These are phyloP conservation scores for Jatropha multifida DNA, from an alignment of 441 rosid species.

Conservation along the genomic window DNA sequence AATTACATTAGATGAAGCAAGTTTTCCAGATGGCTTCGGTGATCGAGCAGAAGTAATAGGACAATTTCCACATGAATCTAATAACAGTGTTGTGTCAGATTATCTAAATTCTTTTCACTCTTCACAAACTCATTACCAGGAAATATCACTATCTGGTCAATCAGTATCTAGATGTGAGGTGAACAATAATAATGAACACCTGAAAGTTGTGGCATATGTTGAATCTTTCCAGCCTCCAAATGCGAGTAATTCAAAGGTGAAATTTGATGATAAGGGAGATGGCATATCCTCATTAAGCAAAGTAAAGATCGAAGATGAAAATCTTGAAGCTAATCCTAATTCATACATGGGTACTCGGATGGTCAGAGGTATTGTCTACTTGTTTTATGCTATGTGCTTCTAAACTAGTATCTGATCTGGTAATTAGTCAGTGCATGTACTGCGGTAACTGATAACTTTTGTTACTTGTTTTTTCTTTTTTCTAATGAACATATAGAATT, in stretches of 20 bases:
- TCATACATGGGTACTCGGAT: slow-evolving; percentile 38
- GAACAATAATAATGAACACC: slow-evolving; percentile 30
- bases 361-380: slow-evolving; percentile 54
- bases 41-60: slow-evolving; percentile 39
- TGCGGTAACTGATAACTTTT: background rate
- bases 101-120: slow-evolving; percentile 31
- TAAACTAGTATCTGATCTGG: too few relatives aligned
- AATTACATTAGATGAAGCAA: slow-evolving; percentile 41
- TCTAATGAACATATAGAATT: slow-evolving; percentile 13
- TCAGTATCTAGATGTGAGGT: slow-evolving; percentile 28
- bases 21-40: slow-evolving; percentile 38
- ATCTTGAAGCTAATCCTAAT: slow-evolving; percentile 41
- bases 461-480: background rate
- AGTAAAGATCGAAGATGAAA: slow-evolving; percentile 48
- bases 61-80: slow-evolving; percentile 31
- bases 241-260: slow-evolving; percentile 34
- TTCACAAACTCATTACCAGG: slow-evolving; percentile 43
- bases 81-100: slow-evolving; percentile 28
- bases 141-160: slow-evolving; percentile 27
- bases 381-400: slow-evolving; percentile 16
- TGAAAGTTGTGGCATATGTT: slow-evolving; percentile 28
- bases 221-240: slow-evolving; percentile 39
- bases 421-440: background rate
- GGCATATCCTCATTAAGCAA: slow-evolving; percentile 37
- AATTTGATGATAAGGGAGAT: slow-evolving; percentile 42